Percentiles rank a stretch among this genome's conserved stretches.
These are phyloP conservation scores for Alternaria metachromatica DNA, from an alignment of 2,329 filamentous ascomycete species.

Conservation along the genomic window DNA sequence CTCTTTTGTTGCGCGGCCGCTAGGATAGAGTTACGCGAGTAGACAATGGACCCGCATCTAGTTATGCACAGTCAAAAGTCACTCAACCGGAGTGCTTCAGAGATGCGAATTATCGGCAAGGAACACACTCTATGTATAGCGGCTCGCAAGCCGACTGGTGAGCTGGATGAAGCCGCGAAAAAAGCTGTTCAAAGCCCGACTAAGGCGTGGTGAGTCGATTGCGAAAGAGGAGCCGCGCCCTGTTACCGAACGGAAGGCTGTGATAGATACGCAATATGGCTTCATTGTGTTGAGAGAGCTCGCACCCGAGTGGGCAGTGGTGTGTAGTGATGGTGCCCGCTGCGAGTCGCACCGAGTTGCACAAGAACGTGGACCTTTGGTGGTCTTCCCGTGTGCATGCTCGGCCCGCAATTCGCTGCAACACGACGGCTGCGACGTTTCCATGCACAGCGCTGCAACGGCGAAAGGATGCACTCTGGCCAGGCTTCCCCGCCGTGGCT, in stretches of 20 bases:
- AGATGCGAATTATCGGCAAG: conserved; percentile 21
- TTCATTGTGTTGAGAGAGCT: conserved; percentile 26
- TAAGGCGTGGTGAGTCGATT: conserved; percentile 11
- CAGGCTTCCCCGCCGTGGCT: conserved; percentile 13
- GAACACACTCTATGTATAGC: conserved; percentile 16
- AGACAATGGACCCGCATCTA: conserved; percentile 27
- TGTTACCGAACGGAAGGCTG: conserved; percentile 21
- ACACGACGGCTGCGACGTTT: conserved; percentile 6
- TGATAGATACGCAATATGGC: conserved; percentile 28
- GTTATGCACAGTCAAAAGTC: conserved; percentile 17
- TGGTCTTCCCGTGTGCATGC: conserved; percentile 13
- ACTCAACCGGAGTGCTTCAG: conserved; percentile 15
- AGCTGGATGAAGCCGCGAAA: conserved; percentile 21
- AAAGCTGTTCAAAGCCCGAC: conserved; percentile 6
- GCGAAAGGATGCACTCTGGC: conserved; percentile 13
- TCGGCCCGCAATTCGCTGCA: conserved; percentile 31
- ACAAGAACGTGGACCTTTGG: conserved; percentile 35
- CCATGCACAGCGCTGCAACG: conserved; percentile 20
- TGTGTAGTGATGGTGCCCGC: conserved; percentile 22
- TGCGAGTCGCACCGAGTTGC: conserved; percentile 18
- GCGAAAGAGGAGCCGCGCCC: conserved; percentile 22
- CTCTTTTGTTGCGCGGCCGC: conserved; percentile 10
- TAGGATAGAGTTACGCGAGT: conserved; percentile 18
- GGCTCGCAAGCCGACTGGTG: conserved; percentile 26
- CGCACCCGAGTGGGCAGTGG: conserved; percentile 26